phyloP scores from a whole-genome alignment of 2,329 filamentous ascomycete genomes.

The Trichoderma sp. region DNA sequence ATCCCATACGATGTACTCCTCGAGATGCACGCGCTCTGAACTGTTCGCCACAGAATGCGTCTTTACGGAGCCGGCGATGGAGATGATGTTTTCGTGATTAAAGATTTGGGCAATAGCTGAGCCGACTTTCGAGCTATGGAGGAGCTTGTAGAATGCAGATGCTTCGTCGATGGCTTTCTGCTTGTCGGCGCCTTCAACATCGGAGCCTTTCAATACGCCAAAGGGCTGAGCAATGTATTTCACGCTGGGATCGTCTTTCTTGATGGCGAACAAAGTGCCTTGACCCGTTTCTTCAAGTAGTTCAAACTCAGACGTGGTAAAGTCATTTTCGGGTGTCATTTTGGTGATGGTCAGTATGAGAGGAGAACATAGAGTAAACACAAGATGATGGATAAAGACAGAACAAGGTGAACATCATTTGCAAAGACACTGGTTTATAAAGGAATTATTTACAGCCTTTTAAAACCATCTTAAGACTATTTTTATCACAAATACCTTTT shows the following conservation, averaged over 20 bases:
- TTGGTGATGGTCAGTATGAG: not conserved
- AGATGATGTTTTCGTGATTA: constrained; percentile 56
- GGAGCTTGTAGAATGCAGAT: constrained; percentile 34
- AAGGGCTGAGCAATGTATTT: constrained; percentile 42
- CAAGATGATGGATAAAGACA: not conserved
- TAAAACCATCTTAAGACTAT: too few species aligned
- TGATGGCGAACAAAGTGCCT: constrained; percentile 41
- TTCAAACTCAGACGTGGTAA: constrained; percentile 32
- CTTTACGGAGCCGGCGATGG: constrained; percentile 45
- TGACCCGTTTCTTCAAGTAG: constrained; percentile 39
- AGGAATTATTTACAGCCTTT: too few species aligned
- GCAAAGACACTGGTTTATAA: not conserved
- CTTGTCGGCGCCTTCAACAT: not conserved
- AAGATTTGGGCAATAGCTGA: constrained; percentile 44
- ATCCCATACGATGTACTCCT: constrained; percentile 53
- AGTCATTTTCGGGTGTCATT: not conserved
- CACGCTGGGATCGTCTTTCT: constrained; percentile 38
- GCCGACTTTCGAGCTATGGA: constrained; percentile 39
- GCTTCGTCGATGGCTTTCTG: constrained; percentile 26
- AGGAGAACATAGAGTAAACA: not conserved
- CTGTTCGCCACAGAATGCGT: constrained; percentile 30
- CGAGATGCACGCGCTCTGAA: constrained; percentile 29
- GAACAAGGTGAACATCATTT: not conserved
- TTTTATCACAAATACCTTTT: too few species aligned
- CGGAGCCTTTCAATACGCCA: constrained; percentile 25